These are phyloP conservation scores for Botryotinia calthae DNA, from an alignment of 2,329 filamentous ascomycete species.

Conservation along the genomic window DNA sequence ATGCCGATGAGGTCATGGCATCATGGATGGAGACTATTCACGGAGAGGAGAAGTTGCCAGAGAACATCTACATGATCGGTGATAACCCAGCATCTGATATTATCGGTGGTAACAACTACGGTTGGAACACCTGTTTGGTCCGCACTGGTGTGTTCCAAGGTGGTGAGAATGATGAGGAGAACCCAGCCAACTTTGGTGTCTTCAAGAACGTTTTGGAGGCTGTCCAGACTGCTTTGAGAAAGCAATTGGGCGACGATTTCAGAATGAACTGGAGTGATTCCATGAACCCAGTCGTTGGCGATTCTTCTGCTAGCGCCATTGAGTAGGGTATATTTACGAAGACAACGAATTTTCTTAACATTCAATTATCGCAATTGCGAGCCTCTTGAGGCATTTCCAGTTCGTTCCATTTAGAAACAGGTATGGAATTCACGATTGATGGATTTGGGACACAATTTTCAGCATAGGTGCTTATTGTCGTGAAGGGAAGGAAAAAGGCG, in stretches of 20 bases:
- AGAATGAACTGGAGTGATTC: constrained; percentile 69
- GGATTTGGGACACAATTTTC: not conserved
- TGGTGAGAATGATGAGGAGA: constrained; percentile 71
- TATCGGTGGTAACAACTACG: constrained; percentile 75
- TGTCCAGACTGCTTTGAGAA: constrained; percentile 63
- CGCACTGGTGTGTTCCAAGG: constrained; percentile 65
- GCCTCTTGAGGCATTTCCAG: not conserved
- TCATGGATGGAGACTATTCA: constrained; percentile 76
- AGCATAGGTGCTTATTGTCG: constrained; percentile 10
- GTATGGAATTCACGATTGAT: not conserved
- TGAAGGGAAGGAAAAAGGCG: constrained; percentile 12
- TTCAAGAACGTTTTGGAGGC: constrained; percentile 72
- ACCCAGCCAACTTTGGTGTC: constrained; percentile 74
- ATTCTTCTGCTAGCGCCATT: constrained; percentile 52
- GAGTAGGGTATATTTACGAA: constrained; percentile 43
- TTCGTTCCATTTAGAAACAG: not conserved
- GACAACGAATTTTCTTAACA: constrained; percentile 16
- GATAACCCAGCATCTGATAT: constrained; percentile 75
- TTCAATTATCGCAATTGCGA: not conserved
- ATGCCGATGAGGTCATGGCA: constrained; percentile 69
- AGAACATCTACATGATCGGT: constrained; percentile 74
- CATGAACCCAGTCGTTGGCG: constrained; percentile 64
- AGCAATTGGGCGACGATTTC: constrained; percentile 72
- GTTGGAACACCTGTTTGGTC: constrained; percentile 78
- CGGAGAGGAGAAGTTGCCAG: constrained; percentile 49